A percentile compares a stretch with the other conserved stretches of the same genome.
phyloP scores from a whole-genome alignment of 441 rosid species.

The Eutrema salsugineum region DNA sequence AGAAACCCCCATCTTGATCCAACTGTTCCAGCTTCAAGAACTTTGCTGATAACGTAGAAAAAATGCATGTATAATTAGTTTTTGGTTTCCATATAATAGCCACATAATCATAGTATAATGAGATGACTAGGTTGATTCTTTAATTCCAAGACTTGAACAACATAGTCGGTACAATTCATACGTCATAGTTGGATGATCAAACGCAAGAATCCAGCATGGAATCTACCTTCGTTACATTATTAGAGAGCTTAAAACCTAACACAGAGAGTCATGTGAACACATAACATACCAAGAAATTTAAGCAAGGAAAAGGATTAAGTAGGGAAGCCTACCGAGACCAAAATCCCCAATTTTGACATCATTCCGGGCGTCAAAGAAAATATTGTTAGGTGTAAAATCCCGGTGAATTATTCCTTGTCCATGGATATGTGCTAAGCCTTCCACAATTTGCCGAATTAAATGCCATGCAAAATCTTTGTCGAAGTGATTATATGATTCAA shows the following conservation, averaged over 20 bases:
- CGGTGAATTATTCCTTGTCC: conserved; percentile 99
- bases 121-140: not conserved
- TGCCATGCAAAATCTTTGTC: conserved; percentile 92
- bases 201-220: conserved; percentile 1
- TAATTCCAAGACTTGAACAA: not conserved
- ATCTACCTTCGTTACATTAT: not conserved
- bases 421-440: conserved; percentile 95
- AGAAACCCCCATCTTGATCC: conserved; percentile 71
- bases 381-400: conserved; percentile 95
- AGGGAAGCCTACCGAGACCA: conserved; percentile 79
- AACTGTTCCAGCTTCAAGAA: conserved; percentile 94
- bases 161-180: not conserved
- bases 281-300: conserved; percentile 6
- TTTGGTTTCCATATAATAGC: not conserved
- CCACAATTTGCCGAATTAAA: conserved; percentile 89
- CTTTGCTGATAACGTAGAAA: conserved; percentile 58
- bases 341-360: conserved; percentile 98
- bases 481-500: conserved; percentile 83
- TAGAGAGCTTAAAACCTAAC: conserved; percentile 2
- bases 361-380: conserved; percentile 93
- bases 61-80: not conserved
- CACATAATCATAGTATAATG: not conserved
- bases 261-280: not conserved
- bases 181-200: not conserved
- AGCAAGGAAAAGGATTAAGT: conserved; percentile 1